Evolutionary conservation across 2,329 filamentous ascomycete genomes (phyloP), one percentile per base, ranked within the genome.

Genomic region (Claviceps capensis): DNA sequence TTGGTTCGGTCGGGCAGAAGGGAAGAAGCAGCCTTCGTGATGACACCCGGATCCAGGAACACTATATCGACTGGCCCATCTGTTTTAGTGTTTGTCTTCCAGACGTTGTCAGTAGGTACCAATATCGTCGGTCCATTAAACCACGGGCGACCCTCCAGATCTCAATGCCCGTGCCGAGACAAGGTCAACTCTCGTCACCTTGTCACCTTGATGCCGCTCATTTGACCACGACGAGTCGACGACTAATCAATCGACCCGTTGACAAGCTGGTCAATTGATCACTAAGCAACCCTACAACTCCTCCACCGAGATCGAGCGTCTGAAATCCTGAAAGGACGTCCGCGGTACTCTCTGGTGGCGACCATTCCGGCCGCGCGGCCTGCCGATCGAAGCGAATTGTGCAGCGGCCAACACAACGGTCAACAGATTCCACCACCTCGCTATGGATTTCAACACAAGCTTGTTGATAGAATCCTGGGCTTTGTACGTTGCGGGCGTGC

Each of bases 381-480:
- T 43, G 17, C 41, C 23, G 19, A 7, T 43, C 19, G 11, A 34
- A 34, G 30, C 30, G 4, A 34, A 9, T 4, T 9, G 9, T 14
- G 17, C 41, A 42, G 17, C 17, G 19, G 41, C 4, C 17, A 42
- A 42, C 9, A 30, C 26, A 11, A 1, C 26, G 26, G 8, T 8
- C 26, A 30, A 9, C 26, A 11, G 30, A 34, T 34, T 22, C 17
- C 41, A 42, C 4, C 13, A 42, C 17, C 4, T 42, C 9, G 54
- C 11, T 43, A 65, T 65, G 63, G 58, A 64, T 4, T 56, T 65
- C 9, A 49, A 49, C 19, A 56, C 60, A 1, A 56, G 55, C 17
- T 46, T 65, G 47, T 47, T 57, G 22, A 53, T 65, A 5, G 63
- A 65, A 55, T 65, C 63, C 16, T 65, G 63, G 63, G 51, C 61